These are phyloP conservation scores for Coemansia sp. DNA, from an alignment of 192 early-diverging fungal species.

Conservation along the genomic window DNA sequence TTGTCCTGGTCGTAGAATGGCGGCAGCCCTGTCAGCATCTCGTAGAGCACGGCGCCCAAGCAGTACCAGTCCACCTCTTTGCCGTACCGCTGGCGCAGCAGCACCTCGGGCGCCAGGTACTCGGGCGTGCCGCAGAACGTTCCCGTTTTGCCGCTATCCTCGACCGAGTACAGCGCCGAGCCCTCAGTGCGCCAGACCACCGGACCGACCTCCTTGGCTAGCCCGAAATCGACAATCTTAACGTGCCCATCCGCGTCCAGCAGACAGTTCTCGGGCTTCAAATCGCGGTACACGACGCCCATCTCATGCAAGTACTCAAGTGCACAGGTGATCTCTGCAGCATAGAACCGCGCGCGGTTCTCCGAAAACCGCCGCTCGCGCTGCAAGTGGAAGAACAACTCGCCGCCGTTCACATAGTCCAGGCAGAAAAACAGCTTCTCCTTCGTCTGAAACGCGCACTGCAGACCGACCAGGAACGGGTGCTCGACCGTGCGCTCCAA, in stretches of 20 bases:
- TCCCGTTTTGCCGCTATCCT: conserved; percentile 61
- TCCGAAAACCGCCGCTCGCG: conserved; percentile 63
- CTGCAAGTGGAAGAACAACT: conserved; percentile 74
- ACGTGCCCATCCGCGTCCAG: conserved; percentile 73
- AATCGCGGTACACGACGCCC: conserved; percentile 88
- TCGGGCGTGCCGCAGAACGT: conserved; percentile 80
- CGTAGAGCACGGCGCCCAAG: conserved; percentile 73
- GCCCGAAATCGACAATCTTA: conserved; percentile 96
- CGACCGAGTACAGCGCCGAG: conserved; percentile 47
- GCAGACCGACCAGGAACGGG: conserved; percentile 70
- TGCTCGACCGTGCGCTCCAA: conserved; percentile 53
- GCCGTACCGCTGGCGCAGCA: conserved; percentile 62
- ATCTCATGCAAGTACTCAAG: conserved; percentile 80
- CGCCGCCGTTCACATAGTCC: conserved; percentile 77
- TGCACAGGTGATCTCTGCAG: conserved; percentile 55
- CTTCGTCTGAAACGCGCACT: conserved; percentile 72
- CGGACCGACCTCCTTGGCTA: conserved; percentile 73
- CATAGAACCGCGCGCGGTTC: conserved; percentile 62
- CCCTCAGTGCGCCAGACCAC: conserved; percentile 79
- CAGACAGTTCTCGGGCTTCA: conserved; percentile 85
- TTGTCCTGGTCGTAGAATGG: conserved; percentile 59
- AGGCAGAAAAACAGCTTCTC: conserved; percentile 72
- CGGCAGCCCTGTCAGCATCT: conserved; percentile 62
- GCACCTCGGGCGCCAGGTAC: conserved; percentile 72
- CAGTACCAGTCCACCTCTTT: conserved; percentile 76